These are phyloP conservation scores for Acidomyces sp. DNA, from an alignment of 495 filamentous ascomycete genomes.

Conservation along the genomic window DNA sequence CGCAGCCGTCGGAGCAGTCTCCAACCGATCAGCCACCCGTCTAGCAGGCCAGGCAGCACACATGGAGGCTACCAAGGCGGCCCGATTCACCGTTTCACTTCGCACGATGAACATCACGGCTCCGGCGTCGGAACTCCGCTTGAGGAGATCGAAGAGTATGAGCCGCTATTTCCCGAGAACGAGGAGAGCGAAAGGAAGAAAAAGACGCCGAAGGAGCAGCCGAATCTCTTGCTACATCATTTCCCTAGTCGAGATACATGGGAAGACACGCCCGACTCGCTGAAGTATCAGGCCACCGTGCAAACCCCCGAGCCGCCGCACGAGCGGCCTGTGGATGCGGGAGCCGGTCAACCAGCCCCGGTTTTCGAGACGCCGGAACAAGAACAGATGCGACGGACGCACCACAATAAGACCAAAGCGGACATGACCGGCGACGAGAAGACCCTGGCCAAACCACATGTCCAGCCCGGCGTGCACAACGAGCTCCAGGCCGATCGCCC, in stretches of 20 bases:
- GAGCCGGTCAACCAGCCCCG: slow-evolving; percentile 17
- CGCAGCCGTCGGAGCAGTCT: slow-evolving; percentile 36
- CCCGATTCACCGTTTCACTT: slow-evolving; percentile 36
- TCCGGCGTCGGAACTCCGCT: slow-evolving; percentile 56
- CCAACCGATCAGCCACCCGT: slow-evolving; percentile 50
- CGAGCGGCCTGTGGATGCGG: slow-evolving; percentile 22
- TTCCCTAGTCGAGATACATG: slow-evolving; percentile 94
- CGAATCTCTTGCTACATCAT: slow-evolving; percentile 48
- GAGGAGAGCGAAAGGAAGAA: slow-evolving; percentile 45
- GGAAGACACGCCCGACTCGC: slow-evolving; percentile 88
- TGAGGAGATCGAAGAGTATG: slow-evolving; percentile 87
- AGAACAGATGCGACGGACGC: slow-evolving; percentile 36
- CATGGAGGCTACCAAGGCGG: slow-evolving; percentile 33
- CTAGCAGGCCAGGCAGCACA: slow-evolving; percentile 57
- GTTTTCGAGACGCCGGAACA: slow-evolving; percentile 45
- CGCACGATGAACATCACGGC: slow-evolving; percentile 41
- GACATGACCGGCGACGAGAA: slow-evolving; percentile 25
- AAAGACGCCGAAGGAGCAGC: slow-evolving; percentile 46
- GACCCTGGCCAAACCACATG: slow-evolving; percentile 30
- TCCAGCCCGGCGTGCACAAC: slow-evolving; percentile 31
- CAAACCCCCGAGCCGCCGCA: slow-evolving; percentile 56
- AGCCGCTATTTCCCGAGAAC: slow-evolving; percentile 86
- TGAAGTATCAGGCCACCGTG: slow-evolving; percentile 72
- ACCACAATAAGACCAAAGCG: slow-evolving; percentile 22
- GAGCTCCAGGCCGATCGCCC: slow-evolving; percentile 35